Percentiles rank a stretch among this genome's conserved stretches.
Conservation (phyloP, 306 rosid species). For the Casuarina glauca region DNA sequence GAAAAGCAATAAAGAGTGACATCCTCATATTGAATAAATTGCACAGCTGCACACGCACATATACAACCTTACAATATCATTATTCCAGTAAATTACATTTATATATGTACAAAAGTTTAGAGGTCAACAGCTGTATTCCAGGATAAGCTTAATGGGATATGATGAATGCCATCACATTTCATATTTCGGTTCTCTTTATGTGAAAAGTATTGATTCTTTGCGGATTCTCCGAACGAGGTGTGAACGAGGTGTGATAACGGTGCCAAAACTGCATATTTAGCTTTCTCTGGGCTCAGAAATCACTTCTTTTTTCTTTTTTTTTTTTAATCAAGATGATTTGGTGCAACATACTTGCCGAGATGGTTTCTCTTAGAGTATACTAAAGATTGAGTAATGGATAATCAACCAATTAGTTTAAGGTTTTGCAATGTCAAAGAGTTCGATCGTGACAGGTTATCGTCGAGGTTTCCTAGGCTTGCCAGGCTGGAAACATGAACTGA, state of each 20-base stretch:
- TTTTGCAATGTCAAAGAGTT: background rate
- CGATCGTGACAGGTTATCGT: background rate
- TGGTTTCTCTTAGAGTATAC: background rate
- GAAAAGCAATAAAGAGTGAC: constrained; percentile 3
- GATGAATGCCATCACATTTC: constrained; percentile 2
- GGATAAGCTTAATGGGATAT: constrained; percentile 10
- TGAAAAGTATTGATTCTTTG: background rate
- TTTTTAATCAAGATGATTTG: background rate
- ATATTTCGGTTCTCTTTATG: background rate
- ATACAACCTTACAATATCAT: constrained; percentile 14
- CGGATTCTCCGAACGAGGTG: background rate
- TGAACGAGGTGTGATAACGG: background rate
- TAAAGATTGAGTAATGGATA: background rate
- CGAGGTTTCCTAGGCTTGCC: too few relatives aligned
- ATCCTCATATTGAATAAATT: background rate
- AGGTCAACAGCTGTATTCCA: constrained; percentile 48
- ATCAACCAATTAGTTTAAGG: background rate
- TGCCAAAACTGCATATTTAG: background rate
- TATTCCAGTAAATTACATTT: background rate
- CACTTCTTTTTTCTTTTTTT: background rate
- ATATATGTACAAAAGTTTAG: constrained; percentile 17
- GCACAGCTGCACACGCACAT: constrained; percentile 25
- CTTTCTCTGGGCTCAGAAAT: background rate
- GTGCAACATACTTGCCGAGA: background rate
- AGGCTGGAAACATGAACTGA: too few relatives aligned